These are phyloP conservation scores for Elasticomyces elasticus DNA, from an alignment of 495 filamentous ascomycete genomes.

Conservation along the genomic window DNA sequence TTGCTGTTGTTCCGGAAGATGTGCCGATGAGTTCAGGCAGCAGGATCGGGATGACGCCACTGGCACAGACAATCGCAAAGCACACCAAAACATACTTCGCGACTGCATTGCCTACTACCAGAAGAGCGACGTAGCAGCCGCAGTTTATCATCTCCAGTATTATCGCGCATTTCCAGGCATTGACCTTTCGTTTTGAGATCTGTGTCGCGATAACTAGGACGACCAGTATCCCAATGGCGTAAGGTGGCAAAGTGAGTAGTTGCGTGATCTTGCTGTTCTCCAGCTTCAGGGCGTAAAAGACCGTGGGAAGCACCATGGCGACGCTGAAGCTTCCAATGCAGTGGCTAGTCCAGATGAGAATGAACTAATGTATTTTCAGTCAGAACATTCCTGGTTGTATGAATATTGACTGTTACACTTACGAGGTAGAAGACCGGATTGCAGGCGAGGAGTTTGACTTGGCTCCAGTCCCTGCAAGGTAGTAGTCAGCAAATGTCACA, in stretches of 20 bases:
- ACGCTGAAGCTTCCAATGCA: conserved; percentile 1
- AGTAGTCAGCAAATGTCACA: no score
- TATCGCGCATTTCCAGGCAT: neutral
- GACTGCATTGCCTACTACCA: neutral
- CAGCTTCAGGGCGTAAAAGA: neutral
- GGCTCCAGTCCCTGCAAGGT: neutral
- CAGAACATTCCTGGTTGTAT: no score
- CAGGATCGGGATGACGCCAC: conserved; percentile 1
- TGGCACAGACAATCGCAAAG: neutral
- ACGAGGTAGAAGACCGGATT: conserved; percentile 6
- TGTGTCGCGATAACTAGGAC: neutral
- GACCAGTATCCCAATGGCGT: neutral
- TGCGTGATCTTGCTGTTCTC: neutral
- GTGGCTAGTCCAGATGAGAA: conserved; percentile 3
- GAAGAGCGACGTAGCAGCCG: conserved; percentile 5
- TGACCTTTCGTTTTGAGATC: neutral
- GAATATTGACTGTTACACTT: no score
- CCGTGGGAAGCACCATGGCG: neutral
- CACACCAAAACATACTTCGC: neutral
- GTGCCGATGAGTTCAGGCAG: conserved; percentile 4
- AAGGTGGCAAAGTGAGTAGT: conserved; percentile 1
- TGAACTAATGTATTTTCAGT: neutral
- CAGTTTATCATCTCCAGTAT: neutral
- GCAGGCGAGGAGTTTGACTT: neutral
- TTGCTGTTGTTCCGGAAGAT: neutral